These are phyloP conservation scores for Xylaria intraflava DNA, from an alignment of 495 filamentous ascomycete genomes.

Conservation along the genomic window DNA sequence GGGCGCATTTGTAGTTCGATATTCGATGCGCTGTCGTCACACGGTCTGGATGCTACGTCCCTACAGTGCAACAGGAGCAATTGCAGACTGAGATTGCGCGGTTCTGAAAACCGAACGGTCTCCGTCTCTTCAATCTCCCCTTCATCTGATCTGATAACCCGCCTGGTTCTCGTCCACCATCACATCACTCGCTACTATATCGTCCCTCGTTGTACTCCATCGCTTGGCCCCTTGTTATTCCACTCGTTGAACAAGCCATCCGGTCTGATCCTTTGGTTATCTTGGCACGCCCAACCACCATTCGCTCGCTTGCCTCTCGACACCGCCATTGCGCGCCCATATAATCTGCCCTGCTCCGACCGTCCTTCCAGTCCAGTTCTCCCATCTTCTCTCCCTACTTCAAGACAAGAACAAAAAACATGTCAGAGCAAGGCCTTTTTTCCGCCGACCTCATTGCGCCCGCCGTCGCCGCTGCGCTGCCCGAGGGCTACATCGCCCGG, in stretches of 20 bases:
- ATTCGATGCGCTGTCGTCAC: no score
- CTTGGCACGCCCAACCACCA: not conserved
- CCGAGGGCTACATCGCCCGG: slow-evolving; percentile 74
- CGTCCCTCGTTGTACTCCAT: not conserved
- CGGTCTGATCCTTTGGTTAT: no score
- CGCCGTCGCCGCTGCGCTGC: slow-evolving; percentile 60
- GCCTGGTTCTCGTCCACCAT: no score
- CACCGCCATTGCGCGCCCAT: not conserved
- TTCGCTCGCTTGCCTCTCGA: not conserved
- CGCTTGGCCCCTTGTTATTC: not conserved
- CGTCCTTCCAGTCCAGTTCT: not conserved
- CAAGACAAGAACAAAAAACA: slow-evolving; percentile 27
- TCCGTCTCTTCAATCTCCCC: no score
- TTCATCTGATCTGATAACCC: no score
- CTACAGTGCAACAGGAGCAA: no score
- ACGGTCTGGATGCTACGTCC: no score
- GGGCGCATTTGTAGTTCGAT: no score
- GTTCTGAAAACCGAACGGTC: no score
- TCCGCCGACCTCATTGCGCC: slow-evolving; percentile 69
- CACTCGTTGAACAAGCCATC: not conserved
- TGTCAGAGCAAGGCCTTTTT: slow-evolving; percentile 60
- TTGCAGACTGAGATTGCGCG: no score
- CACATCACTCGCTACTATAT: no score
- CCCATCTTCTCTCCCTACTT: not conserved
- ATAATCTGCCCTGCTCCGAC: not conserved